Evolutionary conservation across 768 basidiomycete genomes (phyloP).

Genomic region (Termitomyces sp.): DNA sequence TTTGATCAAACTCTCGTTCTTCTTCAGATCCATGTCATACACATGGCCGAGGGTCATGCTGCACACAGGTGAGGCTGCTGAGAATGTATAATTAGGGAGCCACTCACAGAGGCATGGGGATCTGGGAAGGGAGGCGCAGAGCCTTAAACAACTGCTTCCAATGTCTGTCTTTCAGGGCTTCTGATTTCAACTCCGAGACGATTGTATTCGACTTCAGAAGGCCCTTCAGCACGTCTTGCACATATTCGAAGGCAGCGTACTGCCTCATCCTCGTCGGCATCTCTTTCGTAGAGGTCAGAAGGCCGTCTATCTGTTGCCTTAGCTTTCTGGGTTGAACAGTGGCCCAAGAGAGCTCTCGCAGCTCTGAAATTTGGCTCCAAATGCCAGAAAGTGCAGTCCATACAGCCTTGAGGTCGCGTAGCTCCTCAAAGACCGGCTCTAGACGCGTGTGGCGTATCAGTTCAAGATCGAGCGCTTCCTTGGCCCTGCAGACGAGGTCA

Average conservation of each 20-base stretch:
- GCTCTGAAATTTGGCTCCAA: slow-evolving; percentile 89
- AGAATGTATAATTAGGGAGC: neutral
- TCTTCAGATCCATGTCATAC: slow-evolving; percentile 94
- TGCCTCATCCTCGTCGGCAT: slow-evolving; percentile 99
- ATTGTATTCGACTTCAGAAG: slow-evolving; percentile 88
- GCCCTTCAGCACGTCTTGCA: slow-evolving; percentile 85
- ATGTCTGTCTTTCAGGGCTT: slow-evolving; percentile 95
- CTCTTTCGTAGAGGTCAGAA: slow-evolving; percentile 91
- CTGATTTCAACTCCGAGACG: slow-evolving; percentile 94
- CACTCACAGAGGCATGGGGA: slow-evolving; percentile 71
- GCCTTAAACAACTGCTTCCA: slow-evolving; percentile 98
- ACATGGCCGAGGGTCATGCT: slow-evolving; percentile 94
- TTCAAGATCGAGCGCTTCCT: slow-evolving; percentile 95
- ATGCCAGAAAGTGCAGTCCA: slow-evolving; percentile 99
- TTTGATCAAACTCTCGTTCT: slow-evolving; percentile 87
- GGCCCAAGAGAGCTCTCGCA: slow-evolving; percentile 87
- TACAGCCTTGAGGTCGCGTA: slow-evolving; percentile 95
- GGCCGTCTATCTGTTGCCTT: slow-evolving; percentile 89
- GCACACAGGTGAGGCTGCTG: slow-evolving; percentile 8
- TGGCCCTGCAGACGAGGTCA: slow-evolving; percentile 92
- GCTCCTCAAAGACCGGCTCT: slow-evolving; percentile 91
- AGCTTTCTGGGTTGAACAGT: slow-evolving; percentile 94
- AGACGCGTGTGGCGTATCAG: slow-evolving; percentile 86
- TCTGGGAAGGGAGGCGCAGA: slow-evolving; percentile 70
- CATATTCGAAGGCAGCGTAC: slow-evolving; percentile 97